A percentile compares a stretch with the other conserved stretches of the same genome.
These are phyloP conservation scores for Epichloe hybrida DNA, from an alignment of 2,329 filamentous ascomycete species.

Conservation along the genomic window DNA sequence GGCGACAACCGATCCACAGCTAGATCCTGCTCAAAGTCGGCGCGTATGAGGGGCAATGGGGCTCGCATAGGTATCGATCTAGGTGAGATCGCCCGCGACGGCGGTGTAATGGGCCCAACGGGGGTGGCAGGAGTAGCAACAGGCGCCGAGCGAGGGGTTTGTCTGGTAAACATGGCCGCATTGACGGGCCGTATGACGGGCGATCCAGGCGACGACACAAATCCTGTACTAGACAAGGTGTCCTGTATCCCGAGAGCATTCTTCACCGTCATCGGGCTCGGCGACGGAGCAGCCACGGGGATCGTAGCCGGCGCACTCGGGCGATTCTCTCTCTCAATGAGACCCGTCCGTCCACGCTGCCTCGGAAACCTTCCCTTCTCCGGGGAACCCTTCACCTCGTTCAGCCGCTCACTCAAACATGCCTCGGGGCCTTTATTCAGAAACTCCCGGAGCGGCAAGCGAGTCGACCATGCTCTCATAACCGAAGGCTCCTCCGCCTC, in stretches of 20 bases:
- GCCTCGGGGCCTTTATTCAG: constrained; percentile 39
- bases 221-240: constrained; percentile 7
- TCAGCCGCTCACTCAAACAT: constrained; percentile 40
- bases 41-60: constrained; percentile 20
- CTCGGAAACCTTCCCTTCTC: constrained; percentile 18
- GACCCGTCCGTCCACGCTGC: constrained; percentile 14
- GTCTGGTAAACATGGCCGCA: background rate
- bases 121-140: background rate
- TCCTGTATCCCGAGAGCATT: constrained; percentile 23
- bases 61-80: constrained; percentile 17
- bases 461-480: constrained; percentile 37
- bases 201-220: constrained; percentile 15
- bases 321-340: constrained; percentile 9
- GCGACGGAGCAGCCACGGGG: background rate
- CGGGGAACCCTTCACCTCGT: constrained; percentile 20
- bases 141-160: background rate
- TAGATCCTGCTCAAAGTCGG: constrained; percentile 25
- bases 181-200: constrained; percentile 20
- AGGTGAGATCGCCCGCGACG: constrained; percentile 15
- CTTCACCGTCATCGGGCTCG: constrained; percentile 10
- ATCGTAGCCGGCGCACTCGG: background rate
- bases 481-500: constrained; percentile 10
- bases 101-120: constrained; percentile 9
- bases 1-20: constrained; percentile 25
- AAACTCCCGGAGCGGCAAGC: constrained; percentile 39